Percentiles rank a stretch among this genome's conserved stretches.
Evolutionary conservation across 2,329 filamentous ascomycete genomes (phyloP).

Genomic region (Dendryphion nanum): DNA sequence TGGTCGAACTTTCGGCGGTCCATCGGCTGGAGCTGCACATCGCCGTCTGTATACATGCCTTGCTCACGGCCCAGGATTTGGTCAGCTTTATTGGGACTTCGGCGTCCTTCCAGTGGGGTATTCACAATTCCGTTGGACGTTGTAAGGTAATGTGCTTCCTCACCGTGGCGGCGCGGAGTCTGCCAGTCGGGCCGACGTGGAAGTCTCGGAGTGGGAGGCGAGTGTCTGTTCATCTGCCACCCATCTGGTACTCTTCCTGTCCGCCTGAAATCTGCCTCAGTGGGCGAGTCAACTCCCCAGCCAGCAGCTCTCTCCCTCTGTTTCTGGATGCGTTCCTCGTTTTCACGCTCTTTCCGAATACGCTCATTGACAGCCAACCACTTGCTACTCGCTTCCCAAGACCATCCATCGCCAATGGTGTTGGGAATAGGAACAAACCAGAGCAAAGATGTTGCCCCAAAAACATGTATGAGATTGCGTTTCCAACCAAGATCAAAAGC

Average conservation of each 20-base stretch:
- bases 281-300: constrained; percentile 56
- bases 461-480: constrained; percentile 76
- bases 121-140: constrained; percentile 32
- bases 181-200: constrained; percentile 34
- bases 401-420: constrained; percentile 89
- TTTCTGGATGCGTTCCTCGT: constrained; percentile 52
- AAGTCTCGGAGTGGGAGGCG: constrained; percentile 24
- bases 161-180: constrained; percentile 19
- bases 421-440: constrained; percentile 83
- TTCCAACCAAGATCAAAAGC: constrained; percentile 89
- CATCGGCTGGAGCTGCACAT: constrained; percentile 44
- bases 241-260: constrained; percentile 24
- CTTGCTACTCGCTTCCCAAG: constrained; percentile 79
- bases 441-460: constrained; percentile 69
- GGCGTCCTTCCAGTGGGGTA: constrained; percentile 31
- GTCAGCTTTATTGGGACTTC: constrained; percentile 42
- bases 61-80: constrained; percentile 41
- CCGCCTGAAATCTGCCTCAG: constrained; percentile 36
- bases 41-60: constrained; percentile 35
- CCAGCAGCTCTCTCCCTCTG: constrained; percentile 65
- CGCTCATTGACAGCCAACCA: constrained; percentile 73
- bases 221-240: constrained; percentile 29
- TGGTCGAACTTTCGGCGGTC: constrained; percentile 37
- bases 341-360: constrained; percentile 46
- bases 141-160: constrained; percentile 34